phyloP scores from a whole-genome alignment of 2,329 filamentous ascomycete genomes.

The Sclerotinia borealis region DNA sequence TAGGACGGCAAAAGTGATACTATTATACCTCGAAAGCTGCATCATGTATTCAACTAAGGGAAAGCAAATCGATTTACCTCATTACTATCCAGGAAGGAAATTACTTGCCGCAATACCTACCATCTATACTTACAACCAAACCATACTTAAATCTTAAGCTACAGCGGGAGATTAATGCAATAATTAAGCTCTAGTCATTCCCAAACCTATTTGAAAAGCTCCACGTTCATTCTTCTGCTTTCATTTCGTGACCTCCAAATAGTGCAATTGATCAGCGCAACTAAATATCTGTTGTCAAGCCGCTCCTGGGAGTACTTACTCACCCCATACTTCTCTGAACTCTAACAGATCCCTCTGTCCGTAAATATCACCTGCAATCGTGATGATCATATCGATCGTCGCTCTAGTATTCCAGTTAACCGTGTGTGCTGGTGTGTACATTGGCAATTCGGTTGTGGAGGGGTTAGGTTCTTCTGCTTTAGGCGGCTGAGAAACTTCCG shows the following conservation, averaged over 20 bases:
- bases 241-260: background rate
- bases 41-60: background rate
- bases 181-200: background rate
- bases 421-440: conserved; percentile 6
- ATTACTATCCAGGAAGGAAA: background rate
- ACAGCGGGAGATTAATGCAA: background rate
- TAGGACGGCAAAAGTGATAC: background rate
- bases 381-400: conserved; percentile 90
- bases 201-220: background rate
- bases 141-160: background rate
- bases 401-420: conserved; percentile 42
- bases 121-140: background rate
- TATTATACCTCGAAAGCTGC: background rate
- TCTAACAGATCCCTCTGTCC: conserved; percentile 82
- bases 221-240: background rate
- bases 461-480: background rate
- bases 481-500: background rate
- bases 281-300: background rate
- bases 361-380: conserved; percentile 80
- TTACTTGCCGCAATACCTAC: background rate
- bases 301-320: background rate
- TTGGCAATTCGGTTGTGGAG: background rate
- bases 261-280: background rate
- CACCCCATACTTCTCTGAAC: conserved; percentile 53
- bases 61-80: background rate